Evolutionary conservation across 31 red algal genomes (phyloP).

Genomic region (Asparagopsis taxiformis): DNA sequence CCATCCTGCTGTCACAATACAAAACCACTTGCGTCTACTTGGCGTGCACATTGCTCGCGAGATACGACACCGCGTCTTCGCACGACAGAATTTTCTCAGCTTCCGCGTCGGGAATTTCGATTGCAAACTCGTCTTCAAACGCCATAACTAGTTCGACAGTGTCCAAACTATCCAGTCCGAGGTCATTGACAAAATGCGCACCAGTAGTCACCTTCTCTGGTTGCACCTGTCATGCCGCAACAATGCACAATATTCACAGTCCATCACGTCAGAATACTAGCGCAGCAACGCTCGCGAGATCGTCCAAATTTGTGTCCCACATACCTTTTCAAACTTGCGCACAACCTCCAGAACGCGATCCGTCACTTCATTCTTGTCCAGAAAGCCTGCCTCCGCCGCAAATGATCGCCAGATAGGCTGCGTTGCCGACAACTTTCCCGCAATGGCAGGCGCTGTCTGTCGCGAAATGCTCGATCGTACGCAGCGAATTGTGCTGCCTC

Average conservation of each 20-base stretch:
- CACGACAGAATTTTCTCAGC: slow-evolving; percentile 96
- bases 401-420: slow-evolving; percentile 54
- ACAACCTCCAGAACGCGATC: slow-evolving; percentile 87
- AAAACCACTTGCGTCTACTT: slow-evolving; percentile 48
- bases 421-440: not conserved
- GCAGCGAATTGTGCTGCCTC: too few species aligned
- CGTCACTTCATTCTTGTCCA: slow-evolving; percentile 72
- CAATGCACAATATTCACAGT: too few species aligned
- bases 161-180: slow-evolving; percentile 91
- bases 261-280: too few species aligned
- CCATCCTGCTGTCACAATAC: too few species aligned
- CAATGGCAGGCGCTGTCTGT: too few species aligned
- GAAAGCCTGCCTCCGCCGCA: slow-evolving; percentile 56
- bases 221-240: slow-evolving; percentile 54
- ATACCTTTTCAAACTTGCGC: slow-evolving; percentile 97
- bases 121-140: slow-evolving; percentile 96
- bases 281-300: too few species aligned
- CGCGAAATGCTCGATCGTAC: too few species aligned
- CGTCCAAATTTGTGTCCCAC: too few species aligned
- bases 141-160: slow-evolving; percentile 99
- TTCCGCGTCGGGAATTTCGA: slow-evolving; percentile 95
- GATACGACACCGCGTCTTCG: slow-evolving; percentile 81
- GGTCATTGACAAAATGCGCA: slow-evolving; percentile 90
- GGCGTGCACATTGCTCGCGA: slow-evolving; percentile 71
- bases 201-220: slow-evolving; percentile 79